Base-by-base conservation (phyloP, 768 basidiomycete species). In the Amanita polypyramis region DNA sequence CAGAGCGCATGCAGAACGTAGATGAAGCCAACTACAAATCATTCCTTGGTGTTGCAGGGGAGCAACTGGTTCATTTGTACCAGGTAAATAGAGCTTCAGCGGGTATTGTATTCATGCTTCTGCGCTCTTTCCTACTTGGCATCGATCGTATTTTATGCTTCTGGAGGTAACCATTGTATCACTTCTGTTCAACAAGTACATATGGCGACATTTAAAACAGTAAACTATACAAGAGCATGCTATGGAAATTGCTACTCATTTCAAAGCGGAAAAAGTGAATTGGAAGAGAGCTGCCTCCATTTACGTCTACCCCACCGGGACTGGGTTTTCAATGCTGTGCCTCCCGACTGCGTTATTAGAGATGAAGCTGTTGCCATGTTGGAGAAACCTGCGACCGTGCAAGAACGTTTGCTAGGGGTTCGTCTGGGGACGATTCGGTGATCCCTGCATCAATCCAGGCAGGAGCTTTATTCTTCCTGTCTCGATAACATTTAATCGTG, bases 41-140 rank as follows among this genome's bases (percentile, higher is more conserved):
- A 9, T 72, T 64, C 56, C 74, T 70, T 59, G 61, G 64, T 40
- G 62, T 79, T 36, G 68, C 62, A 3, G 73, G 74, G 14, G 64
- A 9, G 60, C 65, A 10, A 67, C 62, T 4, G 54, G 58, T 17
- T 19, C 59, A 23, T 58, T 66, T 1, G 46, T 55, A 14, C 47
- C 52, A 0, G 51, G 56, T 1, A 46, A 38, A 19, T 42, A 30
- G 39, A 40, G 21, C 2, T 69, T 63, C 62, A 60, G 64, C 12
- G 77, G 76, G 4, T 78, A 79, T 54, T 80, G 76, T 54, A 68
- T 67, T 12, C 78, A 80, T 55, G 72, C 71, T 7, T 69, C 69
- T 2, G 65, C 71, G 8, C 60, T 77, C 5, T 77, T 77, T 62
- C 75, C 46, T 4, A 47, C 46, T 9, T 78, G 73, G 72, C 77